A percentile compares a stretch with the other conserved stretches of the same genome.
Evolutionary conservation across 257 asterid genomes (phyloP).

Genomic region (Gentiana straminea): DNA sequence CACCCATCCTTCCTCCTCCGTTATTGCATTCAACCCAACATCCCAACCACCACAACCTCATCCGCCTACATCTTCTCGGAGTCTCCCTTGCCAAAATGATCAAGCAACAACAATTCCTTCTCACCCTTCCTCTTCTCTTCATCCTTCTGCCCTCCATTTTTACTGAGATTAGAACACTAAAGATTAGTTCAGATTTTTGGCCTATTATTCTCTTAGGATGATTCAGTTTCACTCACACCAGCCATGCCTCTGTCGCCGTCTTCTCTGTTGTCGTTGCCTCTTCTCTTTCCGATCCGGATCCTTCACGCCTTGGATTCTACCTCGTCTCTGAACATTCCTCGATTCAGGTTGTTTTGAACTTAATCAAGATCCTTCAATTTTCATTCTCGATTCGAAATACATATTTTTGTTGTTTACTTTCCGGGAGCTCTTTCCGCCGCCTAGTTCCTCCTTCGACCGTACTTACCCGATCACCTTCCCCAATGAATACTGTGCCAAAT

Average conservation of each 20-base stretch:
- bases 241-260: conserved; percentile 57
- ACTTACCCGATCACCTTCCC: conserved; percentile 69
- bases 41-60: conserved; percentile 10
- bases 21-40: neutral
- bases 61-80: neutral
- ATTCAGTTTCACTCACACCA: conserved; percentile 89
- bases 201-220: conserved; percentile 89
- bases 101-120: conserved; percentile 23
- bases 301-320: conserved; percentile 71
- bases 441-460: conserved; percentile 48
- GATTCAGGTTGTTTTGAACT: conserved; percentile 68
- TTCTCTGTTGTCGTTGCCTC: conserved; percentile 65
- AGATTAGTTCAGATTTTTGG: conserved; percentile 56
- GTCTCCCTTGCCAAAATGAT: conserved; percentile 27
- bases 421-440: conserved; percentile 81
- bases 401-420: conserved; percentile 47
- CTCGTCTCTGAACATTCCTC: conserved; percentile 75
- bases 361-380: conserved; percentile 58
- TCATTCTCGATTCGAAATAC: conserved; percentile 74
- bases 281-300: conserved; percentile 34
- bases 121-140: conserved; percentile 27
- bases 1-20: neutral
- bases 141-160: conserved; percentile 27
- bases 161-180: conserved; percentile 72
- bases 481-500: conserved; percentile 79